Percentiles rank a stretch among this genome's conserved stretches.
phyloP scores from a whole-genome alignment of 164 flowering plant species.

The Liriodendron chinense region DNA sequence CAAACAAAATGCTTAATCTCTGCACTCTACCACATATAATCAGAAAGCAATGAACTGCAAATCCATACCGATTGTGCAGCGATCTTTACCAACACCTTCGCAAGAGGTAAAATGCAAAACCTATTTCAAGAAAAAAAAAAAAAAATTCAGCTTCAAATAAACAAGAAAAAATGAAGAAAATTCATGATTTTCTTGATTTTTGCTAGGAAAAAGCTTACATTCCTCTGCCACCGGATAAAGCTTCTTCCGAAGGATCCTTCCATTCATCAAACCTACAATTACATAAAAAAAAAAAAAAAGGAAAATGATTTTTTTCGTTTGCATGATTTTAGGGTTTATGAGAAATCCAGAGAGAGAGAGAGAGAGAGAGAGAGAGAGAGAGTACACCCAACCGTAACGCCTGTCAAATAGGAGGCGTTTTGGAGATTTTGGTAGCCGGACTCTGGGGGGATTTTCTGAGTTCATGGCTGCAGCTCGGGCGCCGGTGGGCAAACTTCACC shows the following conservation, averaged over 20 bases:
- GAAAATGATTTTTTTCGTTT: background rate
- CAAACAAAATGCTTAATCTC: too few relatives aligned
- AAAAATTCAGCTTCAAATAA: background rate
- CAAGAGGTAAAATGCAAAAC: slow-evolving; percentile 54
- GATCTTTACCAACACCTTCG: slow-evolving; percentile 26
- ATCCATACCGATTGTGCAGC: slow-evolving; percentile 40
- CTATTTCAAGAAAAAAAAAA: slow-evolving; percentile 10
- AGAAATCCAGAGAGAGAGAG: slow-evolving; percentile 1
- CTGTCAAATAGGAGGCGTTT: slow-evolving; percentile 51
- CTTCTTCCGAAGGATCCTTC: slow-evolving; percentile 60
- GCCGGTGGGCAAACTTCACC: background rate
- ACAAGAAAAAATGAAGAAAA: background rate
- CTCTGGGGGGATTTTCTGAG: background rate
- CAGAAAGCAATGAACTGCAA: background rate
- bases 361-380: slow-evolving; percentile 17
- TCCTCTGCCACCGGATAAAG: slow-evolving; percentile 60
- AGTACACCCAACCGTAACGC: slow-evolving; percentile 65
- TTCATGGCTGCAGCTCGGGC: background rate
- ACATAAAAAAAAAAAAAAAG: background rate
- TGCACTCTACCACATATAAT: background rate
- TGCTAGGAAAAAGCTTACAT: slow-evolving; percentile 29
- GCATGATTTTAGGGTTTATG: background rate
- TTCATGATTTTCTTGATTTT: background rate
- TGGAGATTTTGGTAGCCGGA: slow-evolving; percentile 10
- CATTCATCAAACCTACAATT: slow-evolving; percentile 48